phyloP scores from a whole-genome alignment of 225 moss, liverwort and hornwort genomes.

The Ulota crispa region DNA sequence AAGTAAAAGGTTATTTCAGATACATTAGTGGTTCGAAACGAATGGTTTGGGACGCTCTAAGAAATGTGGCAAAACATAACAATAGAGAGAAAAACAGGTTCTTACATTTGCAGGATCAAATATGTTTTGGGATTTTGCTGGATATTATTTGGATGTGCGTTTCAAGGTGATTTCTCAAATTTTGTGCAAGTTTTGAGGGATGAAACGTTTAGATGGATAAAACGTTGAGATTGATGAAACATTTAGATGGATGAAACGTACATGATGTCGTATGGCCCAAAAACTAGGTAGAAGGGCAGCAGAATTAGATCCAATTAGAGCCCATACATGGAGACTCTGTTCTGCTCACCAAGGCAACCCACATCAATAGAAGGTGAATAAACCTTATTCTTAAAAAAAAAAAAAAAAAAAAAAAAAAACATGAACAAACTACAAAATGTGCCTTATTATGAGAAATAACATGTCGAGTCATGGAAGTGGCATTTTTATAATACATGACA shows the following conservation, averaged over 20 bases:
- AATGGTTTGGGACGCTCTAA: neutral
- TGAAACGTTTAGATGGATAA: neutral
- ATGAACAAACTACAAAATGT: too few species aligned
- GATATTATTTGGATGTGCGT: too few species aligned
- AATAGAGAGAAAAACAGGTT: neutral
- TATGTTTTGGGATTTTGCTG: neutral
- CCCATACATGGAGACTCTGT: slow-evolving; percentile 52
- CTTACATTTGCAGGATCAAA: neutral
- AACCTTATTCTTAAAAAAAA: too few species aligned
- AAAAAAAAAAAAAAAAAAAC: too few species aligned
- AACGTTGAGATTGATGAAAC: neutral
- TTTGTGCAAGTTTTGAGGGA: too few species aligned
- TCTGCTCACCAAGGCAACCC: slow-evolving; percentile 49
- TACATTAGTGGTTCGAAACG: neutral
- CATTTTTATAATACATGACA: too few species aligned
- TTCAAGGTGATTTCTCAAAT: too few species aligned
- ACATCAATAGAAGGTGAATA: neutral
- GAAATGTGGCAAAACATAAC: neutral
- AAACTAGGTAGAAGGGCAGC: slow-evolving; percentile 75
- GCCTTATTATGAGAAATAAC: too few species aligned
- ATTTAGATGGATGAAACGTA: slow-evolving; percentile 13
- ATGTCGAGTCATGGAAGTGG: too few species aligned
- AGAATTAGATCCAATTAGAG: slow-evolving; percentile 70
- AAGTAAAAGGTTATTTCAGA: neutral
- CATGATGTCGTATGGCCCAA: slow-evolving; percentile 78